phyloP scores from a whole-genome alignment of 2,329 filamentous ascomycete genomes.

The Phymatotrichopsis omnivora region DNA sequence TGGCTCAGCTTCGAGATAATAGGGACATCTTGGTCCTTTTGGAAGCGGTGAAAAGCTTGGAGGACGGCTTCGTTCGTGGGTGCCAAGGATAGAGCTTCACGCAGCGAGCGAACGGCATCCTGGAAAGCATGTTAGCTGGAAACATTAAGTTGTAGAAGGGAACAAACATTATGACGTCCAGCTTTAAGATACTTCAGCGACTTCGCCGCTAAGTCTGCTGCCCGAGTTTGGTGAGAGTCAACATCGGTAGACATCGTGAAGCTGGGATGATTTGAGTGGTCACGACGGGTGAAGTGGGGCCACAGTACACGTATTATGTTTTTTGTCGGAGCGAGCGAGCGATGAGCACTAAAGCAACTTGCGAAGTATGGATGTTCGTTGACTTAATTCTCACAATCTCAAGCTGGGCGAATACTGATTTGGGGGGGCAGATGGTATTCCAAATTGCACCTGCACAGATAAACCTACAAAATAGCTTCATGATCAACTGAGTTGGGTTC shows the following conservation, averaged over 20 bases:
- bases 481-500: too few species aligned
- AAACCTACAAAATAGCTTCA: too few species aligned
- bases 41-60: slow-evolving; percentile 28
- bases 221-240: slow-evolving; percentile 20
- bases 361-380: too few species aligned
- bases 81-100: slow-evolving; percentile 30
- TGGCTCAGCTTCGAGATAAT: slow-evolving; percentile 25
- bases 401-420: too few species aligned
- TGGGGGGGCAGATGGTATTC: too few species aligned
- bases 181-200: slow-evolving; percentile 28
- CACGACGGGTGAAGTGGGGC: too few species aligned
- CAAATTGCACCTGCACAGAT: too few species aligned
- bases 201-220: slow-evolving; percentile 26
- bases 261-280: too few species aligned
- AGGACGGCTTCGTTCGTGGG: slow-evolving; percentile 29
- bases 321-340: too few species aligned
- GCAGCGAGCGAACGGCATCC: slow-evolving; percentile 30
- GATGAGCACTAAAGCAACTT: too few species aligned
- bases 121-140: slow-evolving; percentile 10
- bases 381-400: too few species aligned
- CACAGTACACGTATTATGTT: too few species aligned
- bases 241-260: slow-evolving; percentile 19
- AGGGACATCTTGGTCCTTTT: slow-evolving; percentile 27
- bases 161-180: slow-evolving; percentile 25
- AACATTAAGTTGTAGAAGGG: slow-evolving; percentile 1